A percentile compares a stretch with the other conserved stretches of the same genome.
Conservation (phyloP, 2,329 filamentous ascomycete genomes). For the Uncinocarpus reesii region DNA sequence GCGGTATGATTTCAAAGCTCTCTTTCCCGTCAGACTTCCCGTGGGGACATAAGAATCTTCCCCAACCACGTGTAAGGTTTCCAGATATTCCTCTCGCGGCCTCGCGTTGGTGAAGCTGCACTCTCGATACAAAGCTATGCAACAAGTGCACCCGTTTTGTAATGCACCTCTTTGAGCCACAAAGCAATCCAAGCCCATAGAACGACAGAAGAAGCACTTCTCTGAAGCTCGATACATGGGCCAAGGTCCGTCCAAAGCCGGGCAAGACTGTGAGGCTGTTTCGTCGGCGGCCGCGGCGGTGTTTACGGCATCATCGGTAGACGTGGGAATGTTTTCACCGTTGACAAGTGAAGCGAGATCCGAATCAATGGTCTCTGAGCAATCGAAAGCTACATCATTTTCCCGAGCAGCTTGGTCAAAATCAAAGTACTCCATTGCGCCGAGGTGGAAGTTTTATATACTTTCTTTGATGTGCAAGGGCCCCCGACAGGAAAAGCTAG, state of each 20-base stretch:
- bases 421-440: constrained; percentile 39
- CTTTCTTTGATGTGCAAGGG: neutral
- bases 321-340: neutral
- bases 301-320: constrained; percentile 1
- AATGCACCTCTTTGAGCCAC: constrained; percentile 37
- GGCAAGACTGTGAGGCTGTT: constrained; percentile 12
- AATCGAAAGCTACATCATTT: constrained; percentile 33
- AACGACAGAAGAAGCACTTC: constrained; percentile 38
- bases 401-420: constrained; percentile 37
- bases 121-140: constrained; percentile 39
- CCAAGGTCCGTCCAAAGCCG: constrained; percentile 26
- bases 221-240: constrained; percentile 38
- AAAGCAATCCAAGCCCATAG: constrained; percentile 40
- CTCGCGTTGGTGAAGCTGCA: constrained; percentile 40
- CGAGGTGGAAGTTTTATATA: constrained; percentile 8
- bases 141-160: constrained; percentile 39
- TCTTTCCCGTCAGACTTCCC: constrained; percentile 32
- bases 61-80: constrained; percentile 36
- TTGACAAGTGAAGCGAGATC: constrained; percentile 4
- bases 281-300: constrained; percentile 4
- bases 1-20: constrained; percentile 34
- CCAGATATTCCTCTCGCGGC: constrained; percentile 33
- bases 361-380: constrained; percentile 26
- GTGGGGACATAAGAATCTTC: constrained; percentile 35
- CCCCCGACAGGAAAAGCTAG: neutral